Percentiles rank a stretch among this genome's conserved stretches.
These are phyloP conservation scores for Mycena rebaudengoi DNA, from an alignment of 768 basidiomycete genomes.

Conservation along the genomic window DNA sequence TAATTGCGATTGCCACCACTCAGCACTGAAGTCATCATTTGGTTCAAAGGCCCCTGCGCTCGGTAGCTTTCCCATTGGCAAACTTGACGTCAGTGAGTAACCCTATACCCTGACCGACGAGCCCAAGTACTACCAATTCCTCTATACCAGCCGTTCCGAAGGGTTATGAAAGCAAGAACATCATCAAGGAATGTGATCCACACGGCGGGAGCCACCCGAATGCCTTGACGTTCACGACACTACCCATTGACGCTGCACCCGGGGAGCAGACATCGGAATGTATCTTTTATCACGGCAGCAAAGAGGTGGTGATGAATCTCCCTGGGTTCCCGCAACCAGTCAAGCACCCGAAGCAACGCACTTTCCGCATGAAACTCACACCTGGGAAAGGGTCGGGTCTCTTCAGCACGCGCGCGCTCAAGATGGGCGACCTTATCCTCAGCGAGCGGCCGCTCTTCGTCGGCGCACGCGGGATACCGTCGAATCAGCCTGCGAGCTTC, in stretches of 20 bases:
- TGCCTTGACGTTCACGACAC: background rate
- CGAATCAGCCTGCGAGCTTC: background rate
- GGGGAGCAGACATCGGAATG: background rate
- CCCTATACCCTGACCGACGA: no score
- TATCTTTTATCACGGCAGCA: background rate
- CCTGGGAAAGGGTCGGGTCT: slow-evolving; percentile 36
- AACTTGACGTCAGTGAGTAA: background rate
- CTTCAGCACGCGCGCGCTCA: slow-evolving; percentile 39
- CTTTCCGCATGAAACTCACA: slow-evolving; percentile 19
- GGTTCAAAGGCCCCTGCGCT: background rate
- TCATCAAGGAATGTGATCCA: background rate
- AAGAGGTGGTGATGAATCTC: background rate
- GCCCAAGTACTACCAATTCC: no score
- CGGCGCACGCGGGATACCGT: slow-evolving; percentile 16
- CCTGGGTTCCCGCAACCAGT: slow-evolving; percentile 27
- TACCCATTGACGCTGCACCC: background rate
- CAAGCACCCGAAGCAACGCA: background rate
- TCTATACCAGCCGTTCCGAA: background rate
- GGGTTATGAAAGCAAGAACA: background rate
- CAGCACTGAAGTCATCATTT: background rate
- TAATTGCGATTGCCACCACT: no score
- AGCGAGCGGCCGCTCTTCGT: slow-evolving; percentile 47
- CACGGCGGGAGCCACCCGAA: background rate
- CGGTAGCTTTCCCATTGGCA: background rate
- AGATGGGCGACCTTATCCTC: slow-evolving; percentile 42